phyloP scores from a whole-genome alignment of 352 stramenopile genomes.

The Phytophthora agathidicida region DNA sequence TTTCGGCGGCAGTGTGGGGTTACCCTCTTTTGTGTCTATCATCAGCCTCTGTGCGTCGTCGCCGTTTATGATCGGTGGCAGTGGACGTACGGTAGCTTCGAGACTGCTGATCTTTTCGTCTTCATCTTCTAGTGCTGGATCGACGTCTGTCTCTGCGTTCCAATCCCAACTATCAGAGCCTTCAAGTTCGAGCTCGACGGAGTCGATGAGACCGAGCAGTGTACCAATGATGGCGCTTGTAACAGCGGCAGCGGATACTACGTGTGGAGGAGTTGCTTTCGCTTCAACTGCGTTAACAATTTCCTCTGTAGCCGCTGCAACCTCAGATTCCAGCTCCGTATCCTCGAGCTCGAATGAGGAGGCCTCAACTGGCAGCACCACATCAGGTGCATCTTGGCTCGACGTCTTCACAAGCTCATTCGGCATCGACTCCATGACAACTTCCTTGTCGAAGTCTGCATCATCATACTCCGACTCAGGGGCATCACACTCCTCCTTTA shows the following conservation, averaged over 20 bases:
- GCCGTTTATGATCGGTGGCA: background rate
- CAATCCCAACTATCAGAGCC: conserved; percentile 5
- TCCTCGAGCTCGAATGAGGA: background rate
- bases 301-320: conserved; percentile 8
- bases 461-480: background rate
- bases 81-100: background rate
- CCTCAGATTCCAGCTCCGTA: conserved; percentile 6
- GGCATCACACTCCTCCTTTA: background rate
- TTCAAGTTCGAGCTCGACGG: conserved; percentile 16
- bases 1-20: background rate
- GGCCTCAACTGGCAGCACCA: background rate
- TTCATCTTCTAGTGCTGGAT: conserved; percentile 1
- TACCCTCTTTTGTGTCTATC: background rate
- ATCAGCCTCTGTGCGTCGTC: background rate
- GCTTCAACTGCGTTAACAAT: conserved; percentile 18
- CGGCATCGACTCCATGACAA: background rate
- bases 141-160: background rate
- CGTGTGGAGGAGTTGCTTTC: conserved; percentile 9
- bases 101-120: background rate
- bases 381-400: background rate
- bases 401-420: background rate
- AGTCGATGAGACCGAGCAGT: conserved; percentile 20
- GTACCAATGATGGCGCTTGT: conserved; percentile 24
- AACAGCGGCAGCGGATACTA: conserved; percentile 27
- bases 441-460: too few relatives aligned